Conservation (phyloP, 495 filamentous ascomycete genomes). For the Rostrohypoxylon terebratum region DNA sequence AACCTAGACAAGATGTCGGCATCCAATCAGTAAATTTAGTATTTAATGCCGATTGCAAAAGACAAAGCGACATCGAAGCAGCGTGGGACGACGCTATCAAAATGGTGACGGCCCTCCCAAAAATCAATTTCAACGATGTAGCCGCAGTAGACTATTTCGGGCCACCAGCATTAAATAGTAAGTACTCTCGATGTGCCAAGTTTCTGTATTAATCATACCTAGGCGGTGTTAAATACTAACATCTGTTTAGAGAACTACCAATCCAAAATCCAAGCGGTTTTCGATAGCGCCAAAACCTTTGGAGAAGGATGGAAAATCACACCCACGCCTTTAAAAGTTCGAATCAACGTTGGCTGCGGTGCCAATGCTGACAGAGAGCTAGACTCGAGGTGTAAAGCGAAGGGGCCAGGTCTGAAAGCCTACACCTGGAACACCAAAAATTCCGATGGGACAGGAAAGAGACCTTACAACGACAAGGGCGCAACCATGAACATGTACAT, state of each 20-base stretch:
- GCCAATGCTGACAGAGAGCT: constrained; percentile 5
- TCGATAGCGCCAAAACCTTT: constrained; percentile 12
- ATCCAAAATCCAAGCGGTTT: constrained; percentile 11
- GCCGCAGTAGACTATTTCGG: constrained; percentile 10
- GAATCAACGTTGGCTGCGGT: constrained; percentile 9
- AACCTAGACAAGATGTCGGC: constrained; percentile 6
- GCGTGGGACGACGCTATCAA: constrained; percentile 13
- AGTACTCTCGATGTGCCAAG: constrained; percentile 4
- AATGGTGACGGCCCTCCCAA: constrained; percentile 3
- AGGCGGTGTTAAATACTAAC: constrained; percentile 5
- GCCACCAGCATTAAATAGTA: constrained; percentile 9
- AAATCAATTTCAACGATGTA: constrained; percentile 6
- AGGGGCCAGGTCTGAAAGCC: constrained; percentile 8
- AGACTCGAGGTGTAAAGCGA: background rate
- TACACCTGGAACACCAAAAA: constrained; percentile 9
- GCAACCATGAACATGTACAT: constrained; percentile 13
- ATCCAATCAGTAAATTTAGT: constrained; percentile 8
- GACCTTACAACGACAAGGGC: background rate
- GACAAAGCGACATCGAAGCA: constrained; percentile 7
- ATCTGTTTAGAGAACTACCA: constrained; percentile 5
- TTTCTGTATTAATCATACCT: constrained; percentile 1
- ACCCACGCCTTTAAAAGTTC: constrained; percentile 4
- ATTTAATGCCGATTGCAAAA: constrained; percentile 5
- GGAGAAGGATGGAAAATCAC: constrained; percentile 10
- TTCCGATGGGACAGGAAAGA: constrained; percentile 8